Evolutionary conservation across 139 green algal species (phyloP).

Genomic region (Chlamydomonas sp.): DNA sequence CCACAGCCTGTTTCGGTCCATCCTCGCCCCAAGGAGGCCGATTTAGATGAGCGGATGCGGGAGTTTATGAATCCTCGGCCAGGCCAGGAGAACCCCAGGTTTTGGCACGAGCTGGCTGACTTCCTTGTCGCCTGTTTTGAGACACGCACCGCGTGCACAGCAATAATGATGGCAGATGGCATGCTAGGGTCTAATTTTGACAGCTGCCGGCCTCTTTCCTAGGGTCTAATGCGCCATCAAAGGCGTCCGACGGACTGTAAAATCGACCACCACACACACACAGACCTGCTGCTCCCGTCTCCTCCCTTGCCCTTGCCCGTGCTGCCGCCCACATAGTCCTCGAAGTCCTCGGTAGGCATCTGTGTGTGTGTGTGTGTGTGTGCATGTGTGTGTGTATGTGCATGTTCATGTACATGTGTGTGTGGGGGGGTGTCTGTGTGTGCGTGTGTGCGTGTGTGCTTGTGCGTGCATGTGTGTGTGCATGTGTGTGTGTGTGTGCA

Average conservation of each 20-base stretch:
- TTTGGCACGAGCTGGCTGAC: too few relatives aligned
- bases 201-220: too few relatives aligned
- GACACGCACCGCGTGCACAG: too few relatives aligned
- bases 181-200: too few relatives aligned
- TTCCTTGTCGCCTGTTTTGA: too few relatives aligned
- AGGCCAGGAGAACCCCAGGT: too few relatives aligned
- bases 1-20: too few relatives aligned
- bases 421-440: not conserved
- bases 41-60: too few relatives aligned
- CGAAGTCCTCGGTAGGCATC: conserved; percentile 17
- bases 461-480: not conserved
- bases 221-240: too few relatives aligned
- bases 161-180: too few relatives aligned
- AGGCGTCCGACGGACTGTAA: not conserved
- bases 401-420: not conserved
- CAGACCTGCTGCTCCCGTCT: not conserved
- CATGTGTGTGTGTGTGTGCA: not conserved
- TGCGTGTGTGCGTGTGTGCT: not conserved
- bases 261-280: conserved; percentile 1
- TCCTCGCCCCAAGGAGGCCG: too few relatives aligned
- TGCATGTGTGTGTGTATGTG: not conserved
- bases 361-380: not conserved
- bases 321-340: conserved; percentile 4
- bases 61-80: too few relatives aligned
- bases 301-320: not conserved